Percentiles rank a stretch among this genome's conserved stretches.
Conservation (phyloP, 805 yeast genomes). For the Candida sanyiensis region DNA sequence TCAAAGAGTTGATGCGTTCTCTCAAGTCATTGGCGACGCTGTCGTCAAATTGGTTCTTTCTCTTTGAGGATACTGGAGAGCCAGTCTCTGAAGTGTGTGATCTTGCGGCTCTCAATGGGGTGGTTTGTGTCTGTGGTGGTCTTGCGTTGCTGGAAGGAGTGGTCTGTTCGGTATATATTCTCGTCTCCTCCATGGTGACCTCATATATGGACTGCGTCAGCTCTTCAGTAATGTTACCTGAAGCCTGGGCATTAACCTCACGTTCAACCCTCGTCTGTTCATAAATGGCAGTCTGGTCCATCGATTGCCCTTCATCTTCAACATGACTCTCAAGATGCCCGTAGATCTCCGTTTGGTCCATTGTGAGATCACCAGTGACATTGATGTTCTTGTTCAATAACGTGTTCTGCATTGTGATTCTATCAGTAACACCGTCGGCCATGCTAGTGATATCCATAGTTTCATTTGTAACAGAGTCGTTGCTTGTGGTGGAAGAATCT, state of each 20-base stretch:
- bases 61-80: constrained; percentile 25
- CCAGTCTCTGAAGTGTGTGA: constrained; percentile 28
- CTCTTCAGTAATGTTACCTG: constrained; percentile 2
- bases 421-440: constrained; percentile 12
- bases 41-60: constrained; percentile 12
- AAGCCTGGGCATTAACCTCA: not conserved
- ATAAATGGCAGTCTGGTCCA: not conserved
- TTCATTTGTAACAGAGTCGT: constrained; percentile 12
- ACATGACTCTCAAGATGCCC: constrained; percentile 7
- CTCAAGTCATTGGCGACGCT: constrained; percentile 15
- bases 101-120: constrained; percentile 23
- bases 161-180: too few species aligned
- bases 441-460: constrained; percentile 21
- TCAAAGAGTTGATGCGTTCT: constrained; percentile 22
- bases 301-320: not conserved
- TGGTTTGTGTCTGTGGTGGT: constrained; percentile 6
- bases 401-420: constrained; percentile 20
- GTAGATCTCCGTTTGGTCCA: constrained; percentile 18
- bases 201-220: constrained; percentile 7
- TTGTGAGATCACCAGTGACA: constrained; percentile 6
- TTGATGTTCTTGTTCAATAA: constrained; percentile 14
- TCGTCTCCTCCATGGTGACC: constrained; percentile 17
- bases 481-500: constrained; percentile 1
- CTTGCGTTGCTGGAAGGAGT: constrained; percentile 1
- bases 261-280: not conserved